Percentiles rank a stretch among this genome's conserved stretches.
phyloP scores from a whole-genome alignment of 2,329 filamentous ascomycete species.

The Pseudogymnoascus sp. region DNA sequence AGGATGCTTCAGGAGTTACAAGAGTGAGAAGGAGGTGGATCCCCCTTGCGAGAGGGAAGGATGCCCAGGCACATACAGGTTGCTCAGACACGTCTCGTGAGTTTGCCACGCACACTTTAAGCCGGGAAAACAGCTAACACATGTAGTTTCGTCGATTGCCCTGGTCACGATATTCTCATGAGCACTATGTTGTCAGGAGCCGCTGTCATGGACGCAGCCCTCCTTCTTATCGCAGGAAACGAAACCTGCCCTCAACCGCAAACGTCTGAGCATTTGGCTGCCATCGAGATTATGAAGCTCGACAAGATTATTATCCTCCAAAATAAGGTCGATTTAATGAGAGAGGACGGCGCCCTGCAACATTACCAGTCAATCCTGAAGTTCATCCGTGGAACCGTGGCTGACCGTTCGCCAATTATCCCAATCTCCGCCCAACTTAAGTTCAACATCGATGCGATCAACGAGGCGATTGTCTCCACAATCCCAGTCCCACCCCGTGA shows the following conservation, averaged over 20 bases:
- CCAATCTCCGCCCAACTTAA: slow-evolving; percentile 97
- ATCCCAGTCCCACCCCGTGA: slow-evolving; percentile 89
- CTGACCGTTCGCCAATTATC: slow-evolving; percentile 89
- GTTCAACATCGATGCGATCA: slow-evolving; percentile 98
- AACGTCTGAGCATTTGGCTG: slow-evolving; percentile 96
- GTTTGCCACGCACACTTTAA: slow-evolving; percentile 30
- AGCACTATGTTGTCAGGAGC: slow-evolving; percentile 99
- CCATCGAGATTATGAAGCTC: slow-evolving; percentile 99
- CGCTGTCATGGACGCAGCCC: slow-evolving; percentile 97
- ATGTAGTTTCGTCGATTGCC: slow-evolving; percentile 87
- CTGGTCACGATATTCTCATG: slow-evolving; percentile 99
- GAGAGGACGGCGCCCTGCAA: slow-evolving; percentile 84
- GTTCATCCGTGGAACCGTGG: slow-evolving; percentile 96
- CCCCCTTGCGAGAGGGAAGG: slow-evolving; percentile 92
- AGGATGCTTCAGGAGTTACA: slow-evolving; percentile 93
- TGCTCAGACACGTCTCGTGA: slow-evolving; percentile 88
- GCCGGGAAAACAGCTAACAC: slow-evolving; percentile 21
- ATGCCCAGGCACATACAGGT: slow-evolving; percentile 76
- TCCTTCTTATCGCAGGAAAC: slow-evolving; percentile 94
- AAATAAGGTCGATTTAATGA: slow-evolving; percentile 99
- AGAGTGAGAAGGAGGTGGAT: slow-evolving; percentile 98
- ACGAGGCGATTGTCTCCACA: slow-evolving; percentile 89
- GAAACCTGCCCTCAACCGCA: slow-evolving; percentile 97
- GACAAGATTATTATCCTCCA: slow-evolving; percentile 99
- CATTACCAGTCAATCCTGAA: slow-evolving; percentile 97